Base-by-base conservation (phyloP, 805 yeast genomes). In the Lachancea nothofagi region DNA sequence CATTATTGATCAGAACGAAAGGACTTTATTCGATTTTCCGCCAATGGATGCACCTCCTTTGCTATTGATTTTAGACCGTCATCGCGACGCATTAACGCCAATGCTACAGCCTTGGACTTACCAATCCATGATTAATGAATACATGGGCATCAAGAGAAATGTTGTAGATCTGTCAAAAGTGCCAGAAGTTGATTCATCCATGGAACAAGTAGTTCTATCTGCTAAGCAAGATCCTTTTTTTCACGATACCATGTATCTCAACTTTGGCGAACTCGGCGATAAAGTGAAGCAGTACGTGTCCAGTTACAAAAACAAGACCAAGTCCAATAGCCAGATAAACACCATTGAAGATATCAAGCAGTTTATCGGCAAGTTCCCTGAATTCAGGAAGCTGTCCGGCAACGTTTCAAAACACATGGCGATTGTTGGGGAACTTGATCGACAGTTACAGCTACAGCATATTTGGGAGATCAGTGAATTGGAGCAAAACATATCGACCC, bases 41-140 rank as follows among this genome's bases (percentile, higher is more conserved):
- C 56, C 61, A 19, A 64, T 66, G 42, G 95, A 85, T 54, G 65
- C 80, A 0, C 77, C 88, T 1, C 94, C 97, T 1, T 53, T 83
- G 6, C 62, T 94, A 33, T 61, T 93, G 9, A 68, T 93, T 2
- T 55, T 93, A 34, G 97, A 93, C 61, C 71, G 99, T 38, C 75
- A 79, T 42, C 83, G 77, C 54, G 99, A 93, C 62, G 97, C 98
- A 2, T 69, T 90, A 10, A 90, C 99, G 0, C 97, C 99, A 1
- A 70, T 93, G 22, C 65, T 93, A 35, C 77, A 82, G 28, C 98
- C 97, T 2, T 93, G 99, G 99, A 89, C 98, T 1, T 93, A 87
- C 62, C 97, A 90, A 57, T 84, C 96, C 2, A 90, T 93, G 97
- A 86, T 93, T 13, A 95, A 90, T 59, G 97, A 94, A 58, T 72